Conservation (phyloP, 2,329 filamentous ascomycete species). For the Aspergillus sp. region DNA sequence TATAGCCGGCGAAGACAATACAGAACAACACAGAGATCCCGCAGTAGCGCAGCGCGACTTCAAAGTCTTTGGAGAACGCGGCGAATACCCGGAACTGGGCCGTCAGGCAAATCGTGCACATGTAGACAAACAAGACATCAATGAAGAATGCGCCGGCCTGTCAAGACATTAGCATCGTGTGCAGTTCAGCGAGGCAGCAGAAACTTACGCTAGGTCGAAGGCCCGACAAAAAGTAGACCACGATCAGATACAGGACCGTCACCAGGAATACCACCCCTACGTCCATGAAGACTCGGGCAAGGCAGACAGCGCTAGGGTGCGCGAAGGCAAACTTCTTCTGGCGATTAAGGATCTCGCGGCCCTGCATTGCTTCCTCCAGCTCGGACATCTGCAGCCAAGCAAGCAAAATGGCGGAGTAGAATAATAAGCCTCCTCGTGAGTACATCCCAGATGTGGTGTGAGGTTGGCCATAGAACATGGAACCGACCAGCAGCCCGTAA, state of each 20-base stretch:
- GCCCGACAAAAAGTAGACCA: conserved; percentile 53
- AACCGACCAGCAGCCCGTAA: conserved; percentile 61
- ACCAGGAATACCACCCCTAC: conserved; percentile 45
- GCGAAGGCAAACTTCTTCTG: conserved; percentile 58
- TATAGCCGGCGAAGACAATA: conserved; percentile 54
- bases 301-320: conserved; percentile 49
- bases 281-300: conserved; percentile 50
- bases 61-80: conserved; percentile 49
- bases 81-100: conserved; percentile 55
- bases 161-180: not conserved
- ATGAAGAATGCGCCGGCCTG: conserved; percentile 53
- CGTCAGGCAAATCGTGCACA: conserved; percentile 49
- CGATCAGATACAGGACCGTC: conserved; percentile 46
- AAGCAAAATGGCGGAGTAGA: conserved; percentile 54
- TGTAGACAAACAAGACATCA: conserved; percentile 51
- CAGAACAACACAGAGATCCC: conserved; percentile 51
- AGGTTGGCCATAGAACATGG: conserved; percentile 59
- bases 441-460: conserved; percentile 49
- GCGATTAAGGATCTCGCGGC: conserved; percentile 56
- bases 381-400: conserved; percentile 63
- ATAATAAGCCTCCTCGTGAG: conserved; percentile 49
- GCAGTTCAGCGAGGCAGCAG: not conserved
- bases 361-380: conserved; percentile 63
- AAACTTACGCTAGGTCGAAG: conserved; percentile 17
- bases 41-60: conserved; percentile 52